Percentiles rank a stretch among this genome's conserved stretches.
phyloP scores from a whole-genome alignment of 805 yeast species.

The Brettanomyces nanus region DNA sequence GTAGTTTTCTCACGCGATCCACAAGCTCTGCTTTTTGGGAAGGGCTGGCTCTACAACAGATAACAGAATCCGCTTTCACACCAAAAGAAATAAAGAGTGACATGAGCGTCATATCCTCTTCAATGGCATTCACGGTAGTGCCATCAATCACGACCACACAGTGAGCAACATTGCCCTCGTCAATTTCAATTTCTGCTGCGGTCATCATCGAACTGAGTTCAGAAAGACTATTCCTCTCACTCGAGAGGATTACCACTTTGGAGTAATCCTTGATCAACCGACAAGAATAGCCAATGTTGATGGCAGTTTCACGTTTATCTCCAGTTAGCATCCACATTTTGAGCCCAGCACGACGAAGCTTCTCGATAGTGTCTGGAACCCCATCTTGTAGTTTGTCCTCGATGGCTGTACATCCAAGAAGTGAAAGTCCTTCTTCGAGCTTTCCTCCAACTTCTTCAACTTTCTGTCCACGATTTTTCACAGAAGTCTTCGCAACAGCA shows the following conservation, averaged over 20 bases:
- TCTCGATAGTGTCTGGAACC: slow-evolving; percentile 92
- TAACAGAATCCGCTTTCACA: slow-evolving; percentile 79
- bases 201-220: slow-evolving; percentile 60
- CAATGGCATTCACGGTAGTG: slow-evolving; percentile 67
- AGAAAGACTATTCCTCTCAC: slow-evolving; percentile 29
- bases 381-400: slow-evolving; percentile 96
- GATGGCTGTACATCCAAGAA: slow-evolving; percentile 92
- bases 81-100: slow-evolving; percentile 78
- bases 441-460: slow-evolving; percentile 67
- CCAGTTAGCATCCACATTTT: slow-evolving; percentile 98
- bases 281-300: slow-evolving; percentile 93
- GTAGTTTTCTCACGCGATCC: slow-evolving; percentile 60
- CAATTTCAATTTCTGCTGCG: slow-evolving; percentile 67
- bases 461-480: slow-evolving; percentile 54
- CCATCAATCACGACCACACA: slow-evolving; percentile 95
- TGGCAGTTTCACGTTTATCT: slow-evolving; percentile 96
- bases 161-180: slow-evolving; percentile 75
- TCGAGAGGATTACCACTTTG: slow-evolving; percentile 62
- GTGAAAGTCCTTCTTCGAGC: slow-evolving; percentile 59
- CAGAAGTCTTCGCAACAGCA: slow-evolving; percentile 67
- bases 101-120: slow-evolving; percentile 63
- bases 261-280: slow-evolving; percentile 88
- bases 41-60: slow-evolving; percentile 95
- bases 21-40: slow-evolving; percentile 94
- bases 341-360: slow-evolving; percentile 85